These are phyloP conservation scores for Penicillium maclennaniae DNA, from an alignment of 495 filamentous ascomycete genomes.

Conservation along the genomic window DNA sequence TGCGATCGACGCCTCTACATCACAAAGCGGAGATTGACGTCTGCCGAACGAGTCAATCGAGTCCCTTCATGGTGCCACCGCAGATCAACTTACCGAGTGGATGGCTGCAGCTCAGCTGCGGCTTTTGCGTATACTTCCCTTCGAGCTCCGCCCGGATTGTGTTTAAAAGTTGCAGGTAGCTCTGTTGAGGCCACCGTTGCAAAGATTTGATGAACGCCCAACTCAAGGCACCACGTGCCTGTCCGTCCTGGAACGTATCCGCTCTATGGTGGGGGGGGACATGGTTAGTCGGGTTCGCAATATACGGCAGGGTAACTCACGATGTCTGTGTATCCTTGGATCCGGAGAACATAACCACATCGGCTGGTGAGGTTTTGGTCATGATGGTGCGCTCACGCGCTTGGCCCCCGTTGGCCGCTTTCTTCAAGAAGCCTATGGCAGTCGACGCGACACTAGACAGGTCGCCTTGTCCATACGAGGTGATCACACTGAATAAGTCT, in stretches of 20 bases:
- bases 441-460: constrained; percentile 73
- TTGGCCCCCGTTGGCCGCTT: constrained; percentile 75
- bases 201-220: constrained; percentile 93
- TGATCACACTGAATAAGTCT: constrained; percentile 82
- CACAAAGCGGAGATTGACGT: constrained; percentile 42
- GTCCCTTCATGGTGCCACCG: constrained; percentile 2
- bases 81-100: constrained; percentile 68
- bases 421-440: constrained; percentile 87
- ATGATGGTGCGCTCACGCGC: constrained; percentile 70
- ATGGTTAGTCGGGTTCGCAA: constrained; percentile 1
- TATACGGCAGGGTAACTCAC: constrained; percentile 23
- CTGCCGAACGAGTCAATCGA: constrained; percentile 25
- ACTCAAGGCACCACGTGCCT: constrained; percentile 95
- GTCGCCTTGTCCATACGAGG: constrained; percentile 83
- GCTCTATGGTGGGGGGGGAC: constrained; percentile 20
- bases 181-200: constrained; percentile 93
- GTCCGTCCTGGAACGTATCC: constrained; percentile 54
- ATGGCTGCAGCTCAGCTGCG: constrained; percentile 95
- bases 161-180: constrained; percentile 91
- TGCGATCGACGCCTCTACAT: constrained; percentile 26
- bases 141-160: constrained; percentile 89
- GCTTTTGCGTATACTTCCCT: constrained; percentile 91
- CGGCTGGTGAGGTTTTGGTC: constrained; percentile 91
- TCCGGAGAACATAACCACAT: constrained; percentile 96
- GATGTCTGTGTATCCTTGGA: constrained; percentile 93